Conservation (phyloP, 371 early-diverging fungal species). For the Circinella umbellata region DNA sequence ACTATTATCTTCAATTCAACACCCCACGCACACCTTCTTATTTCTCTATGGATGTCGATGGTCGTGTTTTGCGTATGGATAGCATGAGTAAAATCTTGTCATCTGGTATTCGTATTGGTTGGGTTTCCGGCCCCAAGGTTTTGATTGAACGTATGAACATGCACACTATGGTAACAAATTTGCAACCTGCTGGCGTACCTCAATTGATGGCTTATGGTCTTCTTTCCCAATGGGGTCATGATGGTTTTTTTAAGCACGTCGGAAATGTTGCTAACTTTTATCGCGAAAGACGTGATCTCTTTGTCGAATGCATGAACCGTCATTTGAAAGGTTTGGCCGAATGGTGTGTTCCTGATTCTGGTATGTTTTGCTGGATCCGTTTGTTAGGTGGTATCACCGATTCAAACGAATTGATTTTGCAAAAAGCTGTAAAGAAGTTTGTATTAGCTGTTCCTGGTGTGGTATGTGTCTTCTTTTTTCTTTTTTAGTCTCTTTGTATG, state of each 20-base stretch:
- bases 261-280: constrained; percentile 64
- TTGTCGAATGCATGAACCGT: constrained; percentile 59
- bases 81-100: constrained; percentile 83
- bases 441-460: constrained; percentile 80
- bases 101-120: constrained; percentile 81
- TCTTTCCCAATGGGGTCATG: constrained; percentile 63
- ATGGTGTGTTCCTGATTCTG: constrained; percentile 71
- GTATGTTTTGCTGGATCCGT: constrained; percentile 88
- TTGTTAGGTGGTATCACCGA: constrained; percentile 66
- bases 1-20: constrained; percentile 65
- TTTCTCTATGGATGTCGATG: constrained; percentile 79
- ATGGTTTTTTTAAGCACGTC: constrained; percentile 72
- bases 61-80: constrained; percentile 84
- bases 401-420: constrained; percentile 65
- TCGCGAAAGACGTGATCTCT: constrained; percentile 63
- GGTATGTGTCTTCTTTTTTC: constrained; percentile 30
- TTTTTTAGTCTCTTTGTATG: background rate
- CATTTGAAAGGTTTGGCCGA: constrained; percentile 67
- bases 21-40: constrained; percentile 60
- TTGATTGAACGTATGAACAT: constrained; percentile 74
- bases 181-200: constrained; percentile 78
- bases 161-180: constrained; percentile 71
- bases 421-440: constrained; percentile 69
- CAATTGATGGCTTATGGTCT: constrained; percentile 71
- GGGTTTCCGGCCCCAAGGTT: constrained; percentile 73